Conservation (phyloP, 129 eudicot genomes). For the Gnaphalium uliginosum region DNA sequence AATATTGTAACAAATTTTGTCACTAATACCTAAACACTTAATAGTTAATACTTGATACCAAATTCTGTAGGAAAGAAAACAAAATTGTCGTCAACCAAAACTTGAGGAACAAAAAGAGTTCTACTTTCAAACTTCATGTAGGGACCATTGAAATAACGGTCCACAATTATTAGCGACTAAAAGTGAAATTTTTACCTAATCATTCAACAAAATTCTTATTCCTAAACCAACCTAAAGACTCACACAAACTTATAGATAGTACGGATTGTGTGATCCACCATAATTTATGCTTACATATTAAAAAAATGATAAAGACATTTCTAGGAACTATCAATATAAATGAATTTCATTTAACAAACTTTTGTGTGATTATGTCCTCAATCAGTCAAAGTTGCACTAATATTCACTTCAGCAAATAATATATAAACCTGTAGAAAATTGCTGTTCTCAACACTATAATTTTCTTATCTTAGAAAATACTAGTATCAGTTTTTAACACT, state of each 20-base stretch:
- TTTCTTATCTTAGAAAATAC: no score
- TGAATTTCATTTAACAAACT: no score
- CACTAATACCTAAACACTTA: background rate
- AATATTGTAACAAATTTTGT: no score
- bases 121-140: background rate
- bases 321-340: no score
- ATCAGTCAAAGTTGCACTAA: background rate
- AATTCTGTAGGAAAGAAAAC: background rate
- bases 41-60: no score
- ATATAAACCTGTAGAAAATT: background rate
- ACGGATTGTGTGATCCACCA: background rate
- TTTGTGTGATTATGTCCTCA: no score
- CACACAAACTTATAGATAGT: background rate
- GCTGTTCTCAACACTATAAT: no score
- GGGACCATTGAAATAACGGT: background rate
- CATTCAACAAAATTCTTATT: background rate
- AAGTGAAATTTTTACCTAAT: background rate
- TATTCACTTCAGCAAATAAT: background rate
- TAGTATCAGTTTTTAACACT: no score
- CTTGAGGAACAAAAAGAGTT: background rate
- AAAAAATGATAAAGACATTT: no score
- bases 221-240: background rate
- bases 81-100: background rate
- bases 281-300: background rate
- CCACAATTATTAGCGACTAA: background rate